phyloP scores from a whole-genome alignment of 495 filamentous ascomycete genomes.

The Penicillium argentinense region DNA sequence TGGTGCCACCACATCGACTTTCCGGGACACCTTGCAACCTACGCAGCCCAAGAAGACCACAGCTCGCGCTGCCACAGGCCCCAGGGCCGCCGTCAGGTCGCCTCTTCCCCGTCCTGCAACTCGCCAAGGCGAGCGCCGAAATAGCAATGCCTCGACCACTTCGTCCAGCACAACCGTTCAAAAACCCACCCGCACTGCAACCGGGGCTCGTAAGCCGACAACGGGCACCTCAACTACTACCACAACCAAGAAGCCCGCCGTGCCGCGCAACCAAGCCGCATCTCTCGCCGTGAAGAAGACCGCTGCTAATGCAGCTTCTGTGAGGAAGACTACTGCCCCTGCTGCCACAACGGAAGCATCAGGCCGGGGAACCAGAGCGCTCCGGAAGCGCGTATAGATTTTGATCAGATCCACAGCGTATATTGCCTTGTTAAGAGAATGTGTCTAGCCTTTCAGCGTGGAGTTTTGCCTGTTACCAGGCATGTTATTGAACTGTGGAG shows the following conservation, averaged over 20 bases:
- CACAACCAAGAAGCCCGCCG: constrained; percentile 45
- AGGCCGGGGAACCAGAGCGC: constrained; percentile 39
- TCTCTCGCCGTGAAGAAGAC: constrained; percentile 39
- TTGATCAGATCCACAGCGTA: background rate
- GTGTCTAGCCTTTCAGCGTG: background rate
- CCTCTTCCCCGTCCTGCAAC: constrained; percentile 40
- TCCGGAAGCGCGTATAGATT: constrained; percentile 47
- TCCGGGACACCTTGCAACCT: constrained; percentile 24
- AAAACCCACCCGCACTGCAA: constrained; percentile 50
- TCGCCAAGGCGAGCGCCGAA: constrained; percentile 46
- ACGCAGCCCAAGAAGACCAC: constrained; percentile 35
- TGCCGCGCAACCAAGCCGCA: constrained; percentile 31
- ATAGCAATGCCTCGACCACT: constrained; percentile 38
- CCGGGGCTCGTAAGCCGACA: constrained; percentile 47
- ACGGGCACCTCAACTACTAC: constrained; percentile 45
- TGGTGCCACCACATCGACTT: constrained; percentile 34
- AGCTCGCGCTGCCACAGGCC: constrained; percentile 30
- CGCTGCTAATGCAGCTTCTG: constrained; percentile 27
- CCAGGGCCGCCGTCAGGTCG: constrained; percentile 28
- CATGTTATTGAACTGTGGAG: too few relatives aligned
- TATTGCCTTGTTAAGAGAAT: background rate
- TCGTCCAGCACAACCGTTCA: constrained; percentile 60
- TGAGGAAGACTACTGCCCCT: constrained; percentile 37
- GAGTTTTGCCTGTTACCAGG: background rate
- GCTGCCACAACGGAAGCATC: constrained; percentile 32